phyloP scores from a whole-genome alignment of 2,329 filamentous ascomycete genomes.

The Microdochium paspali region DNA sequence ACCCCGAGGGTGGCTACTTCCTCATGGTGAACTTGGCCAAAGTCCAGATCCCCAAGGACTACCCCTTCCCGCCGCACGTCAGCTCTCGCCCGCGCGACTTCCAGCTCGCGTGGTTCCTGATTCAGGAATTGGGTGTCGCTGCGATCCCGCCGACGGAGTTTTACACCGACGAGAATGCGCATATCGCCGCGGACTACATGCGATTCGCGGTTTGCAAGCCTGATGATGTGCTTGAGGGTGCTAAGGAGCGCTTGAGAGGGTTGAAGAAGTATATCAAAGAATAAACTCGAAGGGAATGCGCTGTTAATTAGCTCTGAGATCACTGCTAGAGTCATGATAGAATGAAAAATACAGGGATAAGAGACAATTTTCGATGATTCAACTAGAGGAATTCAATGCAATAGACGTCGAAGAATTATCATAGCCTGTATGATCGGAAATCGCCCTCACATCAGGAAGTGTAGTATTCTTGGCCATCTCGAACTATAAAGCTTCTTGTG shows the following conservation, averaged over 20 bases:
- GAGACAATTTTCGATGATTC: no score
- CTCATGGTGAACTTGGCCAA: conserved; percentile 89
- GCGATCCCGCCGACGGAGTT: conserved; percentile 97
- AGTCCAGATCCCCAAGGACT: conserved; percentile 73
- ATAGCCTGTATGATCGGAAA: no score
- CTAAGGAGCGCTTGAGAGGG: conserved; percentile 65
- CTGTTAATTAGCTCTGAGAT: no score
- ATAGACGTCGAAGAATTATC: no score
- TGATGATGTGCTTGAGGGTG: conserved; percentile 71
- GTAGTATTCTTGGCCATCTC: no score
- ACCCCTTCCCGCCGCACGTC: conserved; percentile 84
- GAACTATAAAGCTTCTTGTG: no score
- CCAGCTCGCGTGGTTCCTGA: conserved; percentile 91
- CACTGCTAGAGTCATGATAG: no score
- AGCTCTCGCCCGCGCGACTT: conserved; percentile 83
- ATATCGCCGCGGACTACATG: conserved; percentile 86
- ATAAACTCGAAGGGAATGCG: conserved; percentile 6
- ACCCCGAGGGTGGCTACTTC: conserved; percentile 96
- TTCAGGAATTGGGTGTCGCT: conserved; percentile 90
- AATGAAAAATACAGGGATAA: no score
- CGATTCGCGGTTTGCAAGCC: conserved; percentile 96
- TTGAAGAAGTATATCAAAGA: conserved; percentile 59
- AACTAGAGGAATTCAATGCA: no score
- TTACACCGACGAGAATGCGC: conserved; percentile 76
- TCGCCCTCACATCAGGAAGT: no score